Percentiles rank a stretch among this genome's conserved stretches.
Evolutionary conservation across 371 early-diverging fungal species (phyloP).

Genomic region (Phascolomyces articulosus): DNA sequence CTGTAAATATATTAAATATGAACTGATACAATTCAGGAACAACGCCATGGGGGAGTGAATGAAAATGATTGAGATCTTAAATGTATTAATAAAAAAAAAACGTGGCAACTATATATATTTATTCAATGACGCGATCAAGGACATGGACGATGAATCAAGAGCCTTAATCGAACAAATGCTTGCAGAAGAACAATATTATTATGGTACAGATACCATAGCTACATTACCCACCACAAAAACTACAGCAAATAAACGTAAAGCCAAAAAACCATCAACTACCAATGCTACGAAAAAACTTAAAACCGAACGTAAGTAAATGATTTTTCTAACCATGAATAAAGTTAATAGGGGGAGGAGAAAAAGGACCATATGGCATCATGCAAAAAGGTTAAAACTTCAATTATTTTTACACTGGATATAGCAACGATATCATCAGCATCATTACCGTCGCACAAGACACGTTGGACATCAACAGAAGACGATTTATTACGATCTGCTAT

Average conservation of each 20-base stretch:
- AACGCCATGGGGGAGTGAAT: too few relatives aligned
- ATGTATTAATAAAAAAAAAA: too few relatives aligned
- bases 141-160: constrained; percentile 65
- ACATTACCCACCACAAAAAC: constrained; percentile 14
- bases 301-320: constrained; percentile 11
- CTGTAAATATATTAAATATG: neutral
- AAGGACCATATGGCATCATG: too few relatives aligned
- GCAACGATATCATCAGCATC: constrained; percentile 51
- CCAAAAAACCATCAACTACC: neutral
- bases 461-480: constrained; percentile 57
- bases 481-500: constrained; percentile 42
- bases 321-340: neutral
- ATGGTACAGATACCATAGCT: constrained; percentile 39
- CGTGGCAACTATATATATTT: too few relatives aligned
- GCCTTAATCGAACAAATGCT: constrained; percentile 72
- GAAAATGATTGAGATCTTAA: neutral
- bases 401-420: too few relatives aligned
- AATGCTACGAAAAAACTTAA: constrained; percentile 21
- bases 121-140: constrained; percentile 13
- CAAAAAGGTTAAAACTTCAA: neutral
- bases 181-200: constrained; percentile 70
- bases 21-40: neutral
- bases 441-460: constrained; percentile 67
- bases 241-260: constrained; percentile 13
- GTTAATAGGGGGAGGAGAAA: too few relatives aligned